These are phyloP conservation scores for Cyathus striatus DNA, from an alignment of 768 basidiomycete species.

Conservation along the genomic window DNA sequence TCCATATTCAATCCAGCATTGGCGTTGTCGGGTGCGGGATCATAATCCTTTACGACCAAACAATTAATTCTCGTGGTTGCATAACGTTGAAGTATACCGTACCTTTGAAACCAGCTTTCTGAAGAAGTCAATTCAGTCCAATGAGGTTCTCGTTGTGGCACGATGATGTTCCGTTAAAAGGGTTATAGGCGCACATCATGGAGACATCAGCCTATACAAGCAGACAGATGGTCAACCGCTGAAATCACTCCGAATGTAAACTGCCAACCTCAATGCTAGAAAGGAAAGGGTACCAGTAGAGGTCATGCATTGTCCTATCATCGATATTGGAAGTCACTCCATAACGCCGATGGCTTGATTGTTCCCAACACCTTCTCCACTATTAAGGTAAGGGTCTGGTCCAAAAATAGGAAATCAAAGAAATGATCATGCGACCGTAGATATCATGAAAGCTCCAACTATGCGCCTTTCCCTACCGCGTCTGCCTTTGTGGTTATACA, in stretches of 20 bases:
- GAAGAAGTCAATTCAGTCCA: constrained; percentile 32
- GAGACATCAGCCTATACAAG: constrained; percentile 38
- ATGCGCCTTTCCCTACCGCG: too few species aligned
- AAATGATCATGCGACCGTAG: too few species aligned
- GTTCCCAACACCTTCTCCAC: constrained; percentile 52
- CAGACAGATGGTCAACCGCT: background rate
- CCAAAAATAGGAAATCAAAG: too few species aligned
- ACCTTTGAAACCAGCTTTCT: constrained; percentile 39
- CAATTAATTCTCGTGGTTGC: too few species aligned
- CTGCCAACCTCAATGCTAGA: constrained; percentile 39
- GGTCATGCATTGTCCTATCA: constrained; percentile 52
- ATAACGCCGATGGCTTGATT: constrained; percentile 52
- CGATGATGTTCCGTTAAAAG: constrained; percentile 55
- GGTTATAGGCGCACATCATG: constrained; percentile 51
- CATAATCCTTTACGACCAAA: constrained; percentile 49
- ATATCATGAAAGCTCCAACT: too few species aligned
- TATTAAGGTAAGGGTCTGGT: constrained; percentile 58
- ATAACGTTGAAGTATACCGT: constrained; percentile 19
- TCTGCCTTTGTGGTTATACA: too few species aligned
- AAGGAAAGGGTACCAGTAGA: constrained; percentile 48
- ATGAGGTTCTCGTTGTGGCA: constrained; percentile 55
- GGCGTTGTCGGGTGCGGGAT: constrained; percentile 38
- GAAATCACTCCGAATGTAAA: too few species aligned
- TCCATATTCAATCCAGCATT: constrained; percentile 48
- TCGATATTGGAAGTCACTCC: constrained; percentile 42